phyloP scores from a whole-genome alignment of 352 stramenopile species.

The Pythium coloratum region DNA sequence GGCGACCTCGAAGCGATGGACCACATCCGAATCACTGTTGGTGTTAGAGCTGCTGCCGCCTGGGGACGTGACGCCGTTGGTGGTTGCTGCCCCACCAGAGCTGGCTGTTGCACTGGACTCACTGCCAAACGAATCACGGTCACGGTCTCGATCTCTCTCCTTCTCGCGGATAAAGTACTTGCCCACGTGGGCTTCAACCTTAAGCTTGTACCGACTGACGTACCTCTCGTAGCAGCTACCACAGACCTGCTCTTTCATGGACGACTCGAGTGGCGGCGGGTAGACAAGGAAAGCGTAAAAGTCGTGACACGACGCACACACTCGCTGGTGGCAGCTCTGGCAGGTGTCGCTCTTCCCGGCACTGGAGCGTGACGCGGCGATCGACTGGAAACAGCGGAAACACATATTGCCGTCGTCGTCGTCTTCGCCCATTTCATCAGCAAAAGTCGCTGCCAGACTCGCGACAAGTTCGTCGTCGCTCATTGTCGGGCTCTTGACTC shows the following conservation, averaged over 20 bases:
- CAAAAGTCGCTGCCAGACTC: not conserved
- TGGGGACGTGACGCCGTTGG: not conserved
- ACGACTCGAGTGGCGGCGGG: conserved; percentile 57
- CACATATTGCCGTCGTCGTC: conserved; percentile 58
- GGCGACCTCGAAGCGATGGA: conserved; percentile 53
- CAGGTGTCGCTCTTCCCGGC: conserved; percentile 21
- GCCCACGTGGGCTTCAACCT: conserved; percentile 62
- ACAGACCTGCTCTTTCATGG: conserved; percentile 66
- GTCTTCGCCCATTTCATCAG: conserved; percentile 35
- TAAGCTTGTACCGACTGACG: conserved; percentile 64
- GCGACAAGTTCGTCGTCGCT: conserved; percentile 19
- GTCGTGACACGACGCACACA: conserved; percentile 53
- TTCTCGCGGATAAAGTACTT: conserved; percentile 62
- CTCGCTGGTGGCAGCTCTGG: conserved; percentile 65
- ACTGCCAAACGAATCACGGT: conserved; percentile 11
- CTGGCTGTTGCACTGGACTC: not conserved
- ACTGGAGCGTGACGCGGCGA: not conserved
- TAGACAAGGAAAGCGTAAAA: conserved; percentile 76
- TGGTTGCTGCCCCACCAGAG: not conserved
- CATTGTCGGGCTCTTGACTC: not conserved
- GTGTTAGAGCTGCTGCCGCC: not conserved
- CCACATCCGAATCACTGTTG: not conserved
- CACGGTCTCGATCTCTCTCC: conserved; percentile 25
- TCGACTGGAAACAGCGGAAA: conserved; percentile 56
- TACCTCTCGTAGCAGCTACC: conserved; percentile 66